Evolutionary conservation across 176 grass and related monocot genomes (phyloP).

Genomic region (Dendrocalamus sinicus): DNA sequence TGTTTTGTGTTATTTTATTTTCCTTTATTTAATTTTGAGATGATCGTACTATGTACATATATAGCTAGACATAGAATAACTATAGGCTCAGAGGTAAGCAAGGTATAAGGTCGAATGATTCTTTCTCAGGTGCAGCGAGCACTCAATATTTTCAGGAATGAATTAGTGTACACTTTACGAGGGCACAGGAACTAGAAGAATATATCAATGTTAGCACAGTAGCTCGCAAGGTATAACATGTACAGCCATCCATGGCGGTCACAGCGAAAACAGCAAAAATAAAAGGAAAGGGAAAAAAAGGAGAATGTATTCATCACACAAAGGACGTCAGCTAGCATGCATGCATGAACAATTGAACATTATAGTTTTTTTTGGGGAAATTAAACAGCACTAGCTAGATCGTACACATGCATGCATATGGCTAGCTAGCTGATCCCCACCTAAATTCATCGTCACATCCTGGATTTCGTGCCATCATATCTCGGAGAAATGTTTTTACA

Average conservation of each 20-base stretch:
- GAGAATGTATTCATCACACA: background rate
- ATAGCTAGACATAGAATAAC: conserved; percentile 11
- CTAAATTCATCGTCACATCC: too few species aligned
- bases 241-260: background rate
- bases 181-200: conserved; percentile 4
- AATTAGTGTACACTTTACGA: conserved; percentile 9
- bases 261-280: background rate
- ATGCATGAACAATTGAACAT: background rate
- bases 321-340: background rate
- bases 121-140: conserved; percentile 55
- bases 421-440: background rate
- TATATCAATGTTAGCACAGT: conserved; percentile 12
- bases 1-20: background rate
- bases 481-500: too few species aligned
- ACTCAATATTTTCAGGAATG: conserved; percentile 25
- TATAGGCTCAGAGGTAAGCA: conserved; percentile 25
- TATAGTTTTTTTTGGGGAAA: background rate
- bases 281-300: background rate
- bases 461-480: too few species aligned
- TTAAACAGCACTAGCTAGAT: background rate
- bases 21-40: background rate
- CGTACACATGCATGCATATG: background rate
- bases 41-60: background rate
- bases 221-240: background rate
- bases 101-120: conserved; percentile 46